Conservation (phyloP, 805 yeast genomes). For the Wickerhamiella nectarea region DNA sequence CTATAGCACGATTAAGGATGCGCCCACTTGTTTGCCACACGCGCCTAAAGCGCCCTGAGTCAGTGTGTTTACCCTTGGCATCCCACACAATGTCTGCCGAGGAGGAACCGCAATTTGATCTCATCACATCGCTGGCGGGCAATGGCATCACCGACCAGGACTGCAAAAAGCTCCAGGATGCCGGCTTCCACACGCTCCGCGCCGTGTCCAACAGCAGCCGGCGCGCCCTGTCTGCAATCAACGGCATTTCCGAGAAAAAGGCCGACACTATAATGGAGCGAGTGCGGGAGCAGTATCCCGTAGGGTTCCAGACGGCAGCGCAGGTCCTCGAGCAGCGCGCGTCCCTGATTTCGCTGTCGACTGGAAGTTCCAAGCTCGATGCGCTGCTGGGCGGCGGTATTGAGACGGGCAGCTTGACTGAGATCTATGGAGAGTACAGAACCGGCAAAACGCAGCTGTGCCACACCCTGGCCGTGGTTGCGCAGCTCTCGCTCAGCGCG, state of each 20-base stretch:
- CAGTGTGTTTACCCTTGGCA: background rate
- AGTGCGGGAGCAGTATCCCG: slow-evolving; percentile 62
- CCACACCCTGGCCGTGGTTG: slow-evolving; percentile 91
- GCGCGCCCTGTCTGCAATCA: slow-evolving; percentile 58
- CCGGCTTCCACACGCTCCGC: slow-evolving; percentile 81
- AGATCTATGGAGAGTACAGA: slow-evolving; percentile 91
- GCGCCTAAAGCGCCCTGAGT: background rate
- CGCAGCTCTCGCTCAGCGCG: slow-evolving; percentile 90
- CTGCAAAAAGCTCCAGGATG: slow-evolving; percentile 63
- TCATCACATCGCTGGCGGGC: slow-evolving; percentile 33
- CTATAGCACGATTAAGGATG: too few species aligned
- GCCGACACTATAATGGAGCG: slow-evolving; percentile 75
- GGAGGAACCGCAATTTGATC: slow-evolving; percentile 5
- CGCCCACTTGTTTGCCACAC: background rate
- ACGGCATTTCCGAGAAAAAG: slow-evolving; percentile 91
- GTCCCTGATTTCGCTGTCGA: slow-evolving; percentile 82
- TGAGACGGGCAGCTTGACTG: slow-evolving; percentile 95
- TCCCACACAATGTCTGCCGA: background rate
- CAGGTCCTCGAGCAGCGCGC: slow-evolving; percentile 83
- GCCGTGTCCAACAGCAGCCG: slow-evolving; percentile 88
- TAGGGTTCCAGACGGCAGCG: slow-evolving; percentile 96
- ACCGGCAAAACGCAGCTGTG: slow-evolving; percentile 96
- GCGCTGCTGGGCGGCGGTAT: slow-evolving; percentile 91
- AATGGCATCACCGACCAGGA: slow-evolving; percentile 78
- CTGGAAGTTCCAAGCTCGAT: slow-evolving; percentile 90